Evolutionary conservation across 257 asterid genomes (phyloP).

Genomic region (Lycium ferocissimum): DNA sequence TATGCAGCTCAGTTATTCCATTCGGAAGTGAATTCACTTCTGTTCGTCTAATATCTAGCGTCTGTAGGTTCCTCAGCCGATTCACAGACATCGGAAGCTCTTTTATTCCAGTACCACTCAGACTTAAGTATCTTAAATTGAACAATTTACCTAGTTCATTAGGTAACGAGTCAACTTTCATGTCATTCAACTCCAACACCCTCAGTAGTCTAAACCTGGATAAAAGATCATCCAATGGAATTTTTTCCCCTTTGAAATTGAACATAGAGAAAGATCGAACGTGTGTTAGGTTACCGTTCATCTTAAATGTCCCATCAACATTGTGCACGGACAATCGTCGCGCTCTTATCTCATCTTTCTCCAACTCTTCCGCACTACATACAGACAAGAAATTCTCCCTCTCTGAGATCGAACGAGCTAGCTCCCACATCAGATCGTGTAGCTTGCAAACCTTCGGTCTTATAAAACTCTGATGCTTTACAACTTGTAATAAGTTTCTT

Average conservation of each 20-base stretch:
- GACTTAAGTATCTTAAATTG: conserved; percentile 48
- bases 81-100: conserved; percentile 45
- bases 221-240: conserved; percentile 2
- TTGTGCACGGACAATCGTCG: conserved; percentile 48
- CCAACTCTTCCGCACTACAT: conserved; percentile 21
- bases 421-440: conserved; percentile 44
- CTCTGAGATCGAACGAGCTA: conserved; percentile 34
- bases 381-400: conserved; percentile 45
- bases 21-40: conserved; percentile 35
- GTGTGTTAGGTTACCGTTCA: conserved; percentile 1
- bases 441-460: conserved; percentile 42
- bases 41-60: conserved; percentile 37
- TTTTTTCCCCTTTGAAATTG: conserved; percentile 24
- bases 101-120: conserved; percentile 46
- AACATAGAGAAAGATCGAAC: conserved; percentile 45
- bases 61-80: conserved; percentile 36
- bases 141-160: conserved; percentile 36
- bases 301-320: not conserved
- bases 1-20: conserved; percentile 41
- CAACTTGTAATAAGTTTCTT: conserved; percentile 49
- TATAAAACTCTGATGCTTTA: conserved; percentile 36
- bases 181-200: conserved; percentile 44
- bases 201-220: conserved; percentile 33
- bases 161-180: conserved; percentile 41
- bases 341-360: conserved; percentile 31